Percentiles rank a stretch among this genome's conserved stretches.
phyloP scores from a whole-genome alignment of 2,329 filamentous ascomycete genomes.

The Fusarium sp. region DNA sequence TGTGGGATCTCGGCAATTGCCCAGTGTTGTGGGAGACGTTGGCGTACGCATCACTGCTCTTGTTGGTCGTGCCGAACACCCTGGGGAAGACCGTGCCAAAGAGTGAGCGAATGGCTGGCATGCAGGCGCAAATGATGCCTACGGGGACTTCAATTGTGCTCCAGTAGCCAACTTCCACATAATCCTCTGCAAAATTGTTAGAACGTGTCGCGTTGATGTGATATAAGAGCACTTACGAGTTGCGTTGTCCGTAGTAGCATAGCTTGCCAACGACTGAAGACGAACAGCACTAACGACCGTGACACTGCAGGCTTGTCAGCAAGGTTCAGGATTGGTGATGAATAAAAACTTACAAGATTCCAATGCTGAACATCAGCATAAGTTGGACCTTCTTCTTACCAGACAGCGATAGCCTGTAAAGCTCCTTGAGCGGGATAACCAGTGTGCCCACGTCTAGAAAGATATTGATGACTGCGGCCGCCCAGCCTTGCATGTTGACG shows the following conservation, averaged over 20 bases:
- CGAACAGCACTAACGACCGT: conserved; percentile 19
- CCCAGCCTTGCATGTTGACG: conserved; percentile 59
- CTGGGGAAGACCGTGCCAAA: conserved; percentile 31
- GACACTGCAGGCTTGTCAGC: conserved; percentile 6
- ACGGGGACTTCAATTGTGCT: conserved; percentile 47
- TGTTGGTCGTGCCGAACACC: conserved; percentile 27
- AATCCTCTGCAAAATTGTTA: conserved; percentile 34
- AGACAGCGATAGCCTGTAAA: conserved; percentile 10
- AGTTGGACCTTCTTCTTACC: conserved; percentile 21
- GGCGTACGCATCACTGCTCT: conserved; percentile 26
- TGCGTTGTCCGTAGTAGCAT: conserved; percentile 22
- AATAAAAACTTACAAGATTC: background rate
- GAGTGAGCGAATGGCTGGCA: conserved; percentile 41
- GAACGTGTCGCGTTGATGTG: background rate
- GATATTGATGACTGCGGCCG: conserved; percentile 61
- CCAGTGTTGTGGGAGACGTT: conserved; percentile 14
- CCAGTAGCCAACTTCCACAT: conserved; percentile 43
- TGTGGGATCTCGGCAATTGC: background rate
- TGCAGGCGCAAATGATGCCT: conserved; percentile 47
- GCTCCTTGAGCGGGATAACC: conserved; percentile 6
- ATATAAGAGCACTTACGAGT: background rate
- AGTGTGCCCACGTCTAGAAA: conserved; percentile 53
- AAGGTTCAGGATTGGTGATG: rapidly evolving
- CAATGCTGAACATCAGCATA: conserved; percentile 26
- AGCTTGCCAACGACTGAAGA: conserved; percentile 9